phyloP scores from a whole-genome alignment of 345 rosid genomes.

The Aquilaria malaccensis region DNA sequence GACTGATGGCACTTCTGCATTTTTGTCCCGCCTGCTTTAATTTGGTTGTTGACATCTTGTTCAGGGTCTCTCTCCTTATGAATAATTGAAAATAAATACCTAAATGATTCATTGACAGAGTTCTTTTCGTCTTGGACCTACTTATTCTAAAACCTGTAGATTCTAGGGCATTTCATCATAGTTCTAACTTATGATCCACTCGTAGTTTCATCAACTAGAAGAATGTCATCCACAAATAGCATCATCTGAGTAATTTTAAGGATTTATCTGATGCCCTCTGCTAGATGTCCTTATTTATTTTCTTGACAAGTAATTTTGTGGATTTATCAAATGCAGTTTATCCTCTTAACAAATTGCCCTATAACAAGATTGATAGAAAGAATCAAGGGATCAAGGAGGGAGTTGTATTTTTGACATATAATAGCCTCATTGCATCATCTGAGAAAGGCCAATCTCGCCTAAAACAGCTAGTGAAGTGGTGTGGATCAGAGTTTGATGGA shows the following conservation, averaged over 20 bases:
- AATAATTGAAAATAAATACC: too few relatives aligned
- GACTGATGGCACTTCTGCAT: too few relatives aligned
- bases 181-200: too few relatives aligned
- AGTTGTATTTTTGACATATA: conserved; percentile 90
- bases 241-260: not conserved
- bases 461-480: conserved; percentile 98
- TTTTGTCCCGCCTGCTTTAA: too few relatives aligned
- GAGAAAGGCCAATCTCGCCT: conserved; percentile 98
- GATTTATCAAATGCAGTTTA: conserved; percentile 58
- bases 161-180: too few relatives aligned
- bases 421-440: conserved; percentile 97
- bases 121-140: too few relatives aligned
- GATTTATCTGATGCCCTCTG: conserved; percentile 5
- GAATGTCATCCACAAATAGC: too few relatives aligned
- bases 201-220: too few relatives aligned
- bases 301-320: conserved; percentile 10
- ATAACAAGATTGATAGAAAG: conserved; percentile 95
- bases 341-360: conserved; percentile 93
- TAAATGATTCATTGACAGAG: too few relatives aligned
- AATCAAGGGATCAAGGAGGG: conserved; percentile 87
- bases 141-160: too few relatives aligned
- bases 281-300: not conserved
- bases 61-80: too few relatives aligned
- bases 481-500: conserved; percentile 85
- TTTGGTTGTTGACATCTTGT: too few relatives aligned